Evolutionary conservation across 305 asterid genomes (phyloP), one percentile per base, ranked within the genome.

Genomic region (Fraxinus floribunda): DNA sequence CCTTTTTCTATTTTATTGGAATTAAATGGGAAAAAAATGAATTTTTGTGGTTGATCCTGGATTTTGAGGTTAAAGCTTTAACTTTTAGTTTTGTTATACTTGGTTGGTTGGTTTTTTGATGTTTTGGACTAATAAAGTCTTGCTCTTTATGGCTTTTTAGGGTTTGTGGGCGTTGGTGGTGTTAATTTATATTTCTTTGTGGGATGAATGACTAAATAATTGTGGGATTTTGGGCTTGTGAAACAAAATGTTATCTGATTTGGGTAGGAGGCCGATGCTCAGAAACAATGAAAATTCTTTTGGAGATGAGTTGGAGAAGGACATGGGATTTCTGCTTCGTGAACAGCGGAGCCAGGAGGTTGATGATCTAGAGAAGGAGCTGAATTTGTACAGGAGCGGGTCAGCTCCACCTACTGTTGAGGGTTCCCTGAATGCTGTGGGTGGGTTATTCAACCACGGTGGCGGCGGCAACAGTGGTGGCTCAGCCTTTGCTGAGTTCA

Each of bases 311-410:
- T 86, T 87, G 81, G 99, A 94, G 78, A 89, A 91, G 86, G 99
- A 96, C 85, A 86, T 92, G 83, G 94, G 97, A 13, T 8, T 90
- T 80, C 78, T 96, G 86, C 94, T 94, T 74, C 91, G 91, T 15
- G 99, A 95, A 36, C 96, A 90, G 89, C 85, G 97, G 79, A 84
- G 94, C 84, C 97, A 91, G 57, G 98, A 93, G 32, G 89, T 91
- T 16, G 96, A 91, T 92, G 99, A 96, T 86, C 97, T 76, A 38
- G 99, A 94, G 77, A 91, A 91, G 91, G 99, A 96, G 93, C 91
- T 79, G 68, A 79, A 79, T 70, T 22, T 79, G 66, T 79, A 66
- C 49, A 79, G 83, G 46, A 70, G 83, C 39, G 64, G 83, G 29
- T 79, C 82, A 13, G 82, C 82, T 41, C 82, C 82, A 70, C 82